Percentiles rank a stretch among this genome's conserved stretches.
phyloP scores from a whole-genome alignment of 2,329 filamentous ascomycete species.

The Sphaerulina populicola region DNA sequence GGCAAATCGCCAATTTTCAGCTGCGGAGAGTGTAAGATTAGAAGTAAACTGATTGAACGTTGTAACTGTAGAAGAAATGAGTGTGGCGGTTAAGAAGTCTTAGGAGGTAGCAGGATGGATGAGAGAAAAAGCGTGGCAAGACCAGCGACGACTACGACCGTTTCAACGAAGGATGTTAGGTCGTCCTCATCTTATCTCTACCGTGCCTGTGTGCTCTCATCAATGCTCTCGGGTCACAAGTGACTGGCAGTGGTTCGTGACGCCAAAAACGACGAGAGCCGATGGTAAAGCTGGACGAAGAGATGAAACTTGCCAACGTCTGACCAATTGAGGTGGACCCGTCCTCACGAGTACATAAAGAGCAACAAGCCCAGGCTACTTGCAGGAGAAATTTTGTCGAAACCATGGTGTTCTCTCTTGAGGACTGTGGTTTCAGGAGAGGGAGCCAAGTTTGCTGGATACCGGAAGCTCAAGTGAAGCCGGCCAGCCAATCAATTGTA shows the following conservation, averaged over 20 bases:
- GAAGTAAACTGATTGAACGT: slow-evolving; percentile 7
- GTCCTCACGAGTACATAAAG: not conserved
- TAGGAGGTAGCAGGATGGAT: not conserved
- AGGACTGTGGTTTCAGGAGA: not conserved
- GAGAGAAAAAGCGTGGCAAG: not conserved
- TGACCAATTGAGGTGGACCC: not conserved
- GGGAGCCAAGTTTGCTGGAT: not conserved
- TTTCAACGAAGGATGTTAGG: not conserved
- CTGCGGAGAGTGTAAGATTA: slow-evolving; percentile 5
- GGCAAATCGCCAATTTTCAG: not conserved
- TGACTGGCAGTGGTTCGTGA: not conserved
- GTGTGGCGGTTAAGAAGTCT: slow-evolving; percentile 8
- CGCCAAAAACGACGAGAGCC: not conserved
- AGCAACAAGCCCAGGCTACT: not conserved
- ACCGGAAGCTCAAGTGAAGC: not conserved
- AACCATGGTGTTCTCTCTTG: not conserved
- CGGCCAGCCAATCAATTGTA: not conserved
- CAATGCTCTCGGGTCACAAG: not conserved
- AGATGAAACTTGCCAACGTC: not conserved
- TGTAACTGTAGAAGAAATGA: slow-evolving; percentile 10
- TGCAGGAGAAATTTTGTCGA: not conserved
- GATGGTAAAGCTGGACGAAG: not conserved
- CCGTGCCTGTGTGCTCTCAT: not conserved
- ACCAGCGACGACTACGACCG: not conserved
- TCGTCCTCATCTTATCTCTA: not conserved